Percentiles rank a stretch among this genome's conserved stretches.
Evolutionary conservation across 805 yeast species (phyloP).

Genomic region (Blastobotrys attinorum): DNA sequence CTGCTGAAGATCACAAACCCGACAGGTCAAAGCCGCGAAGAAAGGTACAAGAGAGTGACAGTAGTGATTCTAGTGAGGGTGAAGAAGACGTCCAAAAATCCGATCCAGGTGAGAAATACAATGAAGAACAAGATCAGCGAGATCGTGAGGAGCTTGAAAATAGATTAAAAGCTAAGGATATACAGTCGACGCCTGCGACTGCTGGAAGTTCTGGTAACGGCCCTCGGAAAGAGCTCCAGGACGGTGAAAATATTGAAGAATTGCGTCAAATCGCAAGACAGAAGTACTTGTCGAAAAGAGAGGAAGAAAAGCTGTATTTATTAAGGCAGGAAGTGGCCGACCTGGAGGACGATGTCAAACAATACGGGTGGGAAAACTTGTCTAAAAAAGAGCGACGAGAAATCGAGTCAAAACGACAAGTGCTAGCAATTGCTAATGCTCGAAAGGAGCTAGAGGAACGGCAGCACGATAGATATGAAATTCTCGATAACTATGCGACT

Average conservation of each 20-base stretch:
- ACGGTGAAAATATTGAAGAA: conserved; percentile 17
- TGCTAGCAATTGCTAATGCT: conserved; percentile 38
- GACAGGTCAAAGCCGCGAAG: background rate
- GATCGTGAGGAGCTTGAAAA: conserved; percentile 19
- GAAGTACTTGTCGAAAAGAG: conserved; percentile 40
- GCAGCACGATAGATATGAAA: conserved; percentile 35
- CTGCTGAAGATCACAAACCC: background rate
- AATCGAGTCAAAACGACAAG: conserved; percentile 42
- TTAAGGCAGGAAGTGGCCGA: conserved; percentile 41
- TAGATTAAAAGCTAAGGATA: background rate
- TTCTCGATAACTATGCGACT: conserved; percentile 53
- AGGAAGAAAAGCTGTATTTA: conserved; percentile 37
- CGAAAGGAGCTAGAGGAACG: conserved; percentile 26
- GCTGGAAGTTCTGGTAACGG: too few relatives aligned
- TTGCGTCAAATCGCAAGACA: conserved; percentile 44
- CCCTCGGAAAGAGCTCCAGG: background rate
- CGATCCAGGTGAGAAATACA: conserved; percentile 32
- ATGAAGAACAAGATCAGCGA: conserved; percentile 35
- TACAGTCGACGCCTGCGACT: background rate
- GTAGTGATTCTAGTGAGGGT: background rate
- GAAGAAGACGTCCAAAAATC: too few relatives aligned
- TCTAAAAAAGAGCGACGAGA: conserved; percentile 44
- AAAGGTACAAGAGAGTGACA: background rate
- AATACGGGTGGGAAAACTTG: conserved; percentile 48
- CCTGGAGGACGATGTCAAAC: conserved; percentile 41